Conservation (phyloP, 768 basidiomycete genomes). For the Boletus vinaceobasis region DNA sequence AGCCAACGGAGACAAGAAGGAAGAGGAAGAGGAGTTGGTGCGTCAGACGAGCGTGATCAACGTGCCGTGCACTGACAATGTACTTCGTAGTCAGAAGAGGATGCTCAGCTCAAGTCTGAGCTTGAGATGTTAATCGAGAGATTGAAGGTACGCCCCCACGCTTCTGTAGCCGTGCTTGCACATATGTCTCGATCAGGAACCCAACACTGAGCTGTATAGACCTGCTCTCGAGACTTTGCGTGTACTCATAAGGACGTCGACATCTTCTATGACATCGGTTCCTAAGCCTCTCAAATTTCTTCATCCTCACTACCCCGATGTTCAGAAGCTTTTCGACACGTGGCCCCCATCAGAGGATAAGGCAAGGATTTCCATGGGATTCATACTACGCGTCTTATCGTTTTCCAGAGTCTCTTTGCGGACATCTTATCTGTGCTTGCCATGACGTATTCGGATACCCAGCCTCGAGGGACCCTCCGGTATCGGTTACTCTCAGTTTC, state of each 20-base stretch:
- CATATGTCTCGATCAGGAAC: constrained; percentile 58
- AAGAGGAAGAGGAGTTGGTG: constrained; percentile 73
- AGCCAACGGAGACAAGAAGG: constrained; percentile 49
- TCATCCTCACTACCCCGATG: constrained; percentile 86
- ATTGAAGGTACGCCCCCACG: constrained; percentile 61
- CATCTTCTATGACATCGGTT: constrained; percentile 98
- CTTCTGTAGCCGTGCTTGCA: neutral
- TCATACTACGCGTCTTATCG: neutral
- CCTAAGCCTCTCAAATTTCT: constrained; percentile 99
- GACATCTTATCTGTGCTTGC: constrained; percentile 97
- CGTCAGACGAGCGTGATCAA: constrained; percentile 32
- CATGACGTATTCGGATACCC: constrained; percentile 99
- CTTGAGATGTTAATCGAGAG: constrained; percentile 97
- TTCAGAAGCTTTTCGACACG: constrained; percentile 78
- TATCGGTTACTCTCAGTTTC: constrained; percentile 85
- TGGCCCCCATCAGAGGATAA: constrained; percentile 80
- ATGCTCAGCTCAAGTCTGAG: constrained; percentile 87
- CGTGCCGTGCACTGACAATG: constrained; percentile 6
- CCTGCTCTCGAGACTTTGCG: constrained; percentile 92
- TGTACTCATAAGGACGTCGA: constrained; percentile 91
- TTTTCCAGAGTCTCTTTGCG: constrained; percentile 79
- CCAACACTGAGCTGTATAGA: constrained; percentile 77
- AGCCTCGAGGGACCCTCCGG: constrained; percentile 91
- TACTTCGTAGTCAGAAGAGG: constrained; percentile 80
- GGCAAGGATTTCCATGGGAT: constrained; percentile 16